Conservation (phyloP, 495 filamentous ascomycete species). For the Podospora pseudoanserina region DNA sequence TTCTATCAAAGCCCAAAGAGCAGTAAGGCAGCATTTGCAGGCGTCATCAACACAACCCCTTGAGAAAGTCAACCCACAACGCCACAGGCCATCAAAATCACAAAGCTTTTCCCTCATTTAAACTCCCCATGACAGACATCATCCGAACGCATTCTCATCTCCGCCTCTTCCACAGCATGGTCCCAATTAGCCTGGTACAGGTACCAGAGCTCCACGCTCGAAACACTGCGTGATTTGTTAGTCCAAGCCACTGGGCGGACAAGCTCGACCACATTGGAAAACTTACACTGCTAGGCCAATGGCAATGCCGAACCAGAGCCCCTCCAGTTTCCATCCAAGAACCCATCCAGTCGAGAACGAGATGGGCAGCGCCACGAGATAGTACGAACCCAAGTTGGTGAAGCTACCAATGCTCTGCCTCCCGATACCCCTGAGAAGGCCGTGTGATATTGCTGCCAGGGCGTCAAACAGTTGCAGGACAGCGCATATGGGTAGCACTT, state of each 20-base stretch:
- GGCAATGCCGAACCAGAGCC: constrained; percentile 70
- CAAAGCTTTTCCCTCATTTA: constrained; percentile 13
- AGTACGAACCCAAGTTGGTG: constrained; percentile 74
- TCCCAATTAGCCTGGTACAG: constrained; percentile 30
- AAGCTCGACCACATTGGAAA: background rate
- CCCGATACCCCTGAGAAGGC: constrained; percentile 70
- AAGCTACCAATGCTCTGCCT: constrained; percentile 75
- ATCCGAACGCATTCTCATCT: constrained; percentile 29
- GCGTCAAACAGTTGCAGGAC: constrained; percentile 78
- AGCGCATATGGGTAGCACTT: constrained; percentile 66
- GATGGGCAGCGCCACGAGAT: constrained; percentile 73
- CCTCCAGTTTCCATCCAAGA: constrained; percentile 62
- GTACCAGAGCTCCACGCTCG: constrained; percentile 29
- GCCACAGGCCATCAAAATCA: no score
- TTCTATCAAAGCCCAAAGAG: no score
- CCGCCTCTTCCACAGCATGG: constrained; percentile 30
- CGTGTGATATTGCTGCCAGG: constrained; percentile 68
- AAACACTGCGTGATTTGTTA: constrained; percentile 20
- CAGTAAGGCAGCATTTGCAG: no score
- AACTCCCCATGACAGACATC: constrained; percentile 20
- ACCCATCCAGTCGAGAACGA: constrained; percentile 67
- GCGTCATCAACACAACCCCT: no score
- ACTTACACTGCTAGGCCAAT: constrained; percentile 53
- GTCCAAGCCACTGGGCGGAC: background rate
- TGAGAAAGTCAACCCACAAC: no score